Evolutionary conservation across 805 yeast species (phyloP), one percentile per base, ranked within the genome.

Genomic region (Candida ovalis): DNA sequence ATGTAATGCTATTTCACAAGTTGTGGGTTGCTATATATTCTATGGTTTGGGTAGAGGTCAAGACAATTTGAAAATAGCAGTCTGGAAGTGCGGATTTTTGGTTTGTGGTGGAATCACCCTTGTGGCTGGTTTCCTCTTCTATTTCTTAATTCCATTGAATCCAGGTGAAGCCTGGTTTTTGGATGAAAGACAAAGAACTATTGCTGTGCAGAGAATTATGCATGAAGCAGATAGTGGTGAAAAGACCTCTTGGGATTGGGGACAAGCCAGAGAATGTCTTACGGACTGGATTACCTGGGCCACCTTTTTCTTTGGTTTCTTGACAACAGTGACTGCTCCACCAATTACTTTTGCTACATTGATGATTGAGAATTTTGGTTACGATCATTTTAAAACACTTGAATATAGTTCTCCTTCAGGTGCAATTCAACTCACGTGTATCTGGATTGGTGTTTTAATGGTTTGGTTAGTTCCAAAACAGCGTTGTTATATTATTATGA

Each of bases 51-150:
- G 49, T 51, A 65, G 71, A 50, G 66, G 73, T 50, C 64, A 35
- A 18, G 21, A 58, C 13, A 43, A 59, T 19, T 72, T 68, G 58
- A 42, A 71, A 18, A 61, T 81, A 2, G 70, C 67, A 2, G 72
- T 80, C 4, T 86, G 91, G 91, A 78, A 77, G 57, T 63, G 78
- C 21, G 61, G 81, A 4, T 84, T 77, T 61, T 63, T 85, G 40
- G 68, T 82, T 30, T 75, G 78, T 42, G 92, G 91, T 18, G 60
- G 71, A 8, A 65, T 77, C 49, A 82, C 87, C 3, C 62, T 82
- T 6, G 59, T 47, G 19, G 43, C 53, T 9, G 57, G 59, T 38
- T 30, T 36, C 18, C 37, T 53, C 4, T 47, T 58, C 36, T 50
- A 50, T 40, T 71, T 47, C 58, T 64, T 59, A 43, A 63, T 58